These are phyloP conservation scores for Leccinum longicurvipes DNA, from an alignment of 768 basidiomycete species.

Conservation along the genomic window DNA sequence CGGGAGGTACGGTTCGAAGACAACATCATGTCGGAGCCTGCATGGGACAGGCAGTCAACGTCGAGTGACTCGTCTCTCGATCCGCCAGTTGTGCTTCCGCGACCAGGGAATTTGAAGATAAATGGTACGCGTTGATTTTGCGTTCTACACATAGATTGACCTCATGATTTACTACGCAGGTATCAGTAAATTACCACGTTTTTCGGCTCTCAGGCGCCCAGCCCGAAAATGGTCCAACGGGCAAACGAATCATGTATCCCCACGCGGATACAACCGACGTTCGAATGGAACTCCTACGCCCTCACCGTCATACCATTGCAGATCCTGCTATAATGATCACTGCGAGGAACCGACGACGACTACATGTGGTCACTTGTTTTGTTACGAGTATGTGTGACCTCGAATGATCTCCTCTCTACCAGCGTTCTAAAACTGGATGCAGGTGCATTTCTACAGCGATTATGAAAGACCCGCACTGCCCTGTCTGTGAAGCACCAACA, in stretches of 20 bases:
- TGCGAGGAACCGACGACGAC: slow-evolving; percentile 57
- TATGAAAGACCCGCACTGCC: slow-evolving; percentile 46
- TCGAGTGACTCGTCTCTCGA: slow-evolving; percentile 30
- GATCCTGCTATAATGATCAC: slow-evolving; percentile 46
- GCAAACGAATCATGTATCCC: slow-evolving; percentile 7
- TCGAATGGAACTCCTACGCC: slow-evolving; percentile 1
- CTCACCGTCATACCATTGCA: slow-evolving; percentile 40
- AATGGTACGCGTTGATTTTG: slow-evolving; percentile 17
- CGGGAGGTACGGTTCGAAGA: slow-evolving; percentile 35
- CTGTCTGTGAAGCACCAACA: slow-evolving; percentile 49
- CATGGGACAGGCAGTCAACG: slow-evolving; percentile 30
- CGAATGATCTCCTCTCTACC: neutral
- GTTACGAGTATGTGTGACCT: slow-evolving; percentile 37
- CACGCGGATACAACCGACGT: slow-evolving; percentile 8
- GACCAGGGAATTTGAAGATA: slow-evolving; percentile 10
- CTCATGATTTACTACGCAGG: slow-evolving; percentile 14
- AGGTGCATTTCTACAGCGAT: slow-evolving; percentile 56
- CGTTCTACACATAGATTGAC: neutral
- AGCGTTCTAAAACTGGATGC: slow-evolving; percentile 3
- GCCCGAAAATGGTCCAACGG: slow-evolving; percentile 13
- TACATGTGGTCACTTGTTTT: slow-evolving; percentile 65
- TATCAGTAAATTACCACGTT: slow-evolving; percentile 30
- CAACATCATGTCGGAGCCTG: slow-evolving; percentile 28
- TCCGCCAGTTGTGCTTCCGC: slow-evolving; percentile 17
- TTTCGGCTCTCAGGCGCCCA: slow-evolving; percentile 26